phyloP scores from a whole-genome alignment of 176 grass and related monocot species.

The Elaeis guineensis region DNA sequence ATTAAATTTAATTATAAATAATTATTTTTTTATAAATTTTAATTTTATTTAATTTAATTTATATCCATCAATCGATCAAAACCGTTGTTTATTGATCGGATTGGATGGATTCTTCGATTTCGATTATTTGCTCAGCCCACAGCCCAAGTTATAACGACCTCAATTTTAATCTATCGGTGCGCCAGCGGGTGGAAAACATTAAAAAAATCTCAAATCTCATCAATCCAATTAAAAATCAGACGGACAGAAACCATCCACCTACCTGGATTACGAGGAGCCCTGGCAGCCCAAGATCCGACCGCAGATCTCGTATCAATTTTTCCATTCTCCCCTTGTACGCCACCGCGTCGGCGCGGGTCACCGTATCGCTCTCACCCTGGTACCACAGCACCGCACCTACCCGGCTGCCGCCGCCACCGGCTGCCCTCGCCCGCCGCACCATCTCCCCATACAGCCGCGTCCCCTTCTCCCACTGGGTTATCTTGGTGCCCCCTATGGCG shows the following conservation, averaged over 20 bases:
- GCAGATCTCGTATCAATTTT: slow-evolving; percentile 52
- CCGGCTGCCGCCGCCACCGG: slow-evolving; percentile 22
- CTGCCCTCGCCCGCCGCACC: slow-evolving; percentile 50
- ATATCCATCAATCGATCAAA: too few relatives aligned
- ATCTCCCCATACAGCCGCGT: slow-evolving; percentile 46
- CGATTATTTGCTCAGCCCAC: too few relatives aligned
- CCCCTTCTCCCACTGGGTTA: slow-evolving; percentile 63
- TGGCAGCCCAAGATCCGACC: slow-evolving; percentile 59
- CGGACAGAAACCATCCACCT: not conserved
- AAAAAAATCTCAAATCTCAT: too few relatives aligned
- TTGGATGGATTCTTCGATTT: too few relatives aligned
- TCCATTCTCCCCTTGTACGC: slow-evolving; percentile 61
- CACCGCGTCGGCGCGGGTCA: slow-evolving; percentile 43
- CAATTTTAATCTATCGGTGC: too few relatives aligned
- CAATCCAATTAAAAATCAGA: not conserved
- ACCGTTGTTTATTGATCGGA: too few relatives aligned
- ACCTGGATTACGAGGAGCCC: slow-evolving; percentile 83
- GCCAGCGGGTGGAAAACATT: too few relatives aligned
- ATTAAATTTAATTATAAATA: too few relatives aligned
- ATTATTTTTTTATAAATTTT: too few relatives aligned
- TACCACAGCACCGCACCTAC: slow-evolving; percentile 77
- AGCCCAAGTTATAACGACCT: too few relatives aligned
- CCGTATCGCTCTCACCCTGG: slow-evolving; percentile 92
- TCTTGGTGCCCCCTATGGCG: slow-evolving; percentile 78
- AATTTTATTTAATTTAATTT: too few relatives aligned